Conservation (phyloP, 192 early-diverging fungal species). For the Backusella liffmaniae region DNA sequence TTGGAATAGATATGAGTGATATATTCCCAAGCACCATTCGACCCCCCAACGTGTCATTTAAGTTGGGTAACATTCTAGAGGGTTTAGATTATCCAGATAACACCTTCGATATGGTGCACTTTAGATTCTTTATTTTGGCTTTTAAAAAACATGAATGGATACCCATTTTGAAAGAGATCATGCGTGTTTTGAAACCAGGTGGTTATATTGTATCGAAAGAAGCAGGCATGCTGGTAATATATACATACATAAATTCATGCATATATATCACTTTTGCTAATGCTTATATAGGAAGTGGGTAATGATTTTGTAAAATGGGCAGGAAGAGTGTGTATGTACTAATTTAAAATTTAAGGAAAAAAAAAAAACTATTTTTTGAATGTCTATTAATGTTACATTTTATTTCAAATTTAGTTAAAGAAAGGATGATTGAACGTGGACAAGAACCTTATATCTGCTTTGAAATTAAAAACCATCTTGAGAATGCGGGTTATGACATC, state of each 20-base stretch:
- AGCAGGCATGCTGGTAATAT: slow-evolving; percentile 25
- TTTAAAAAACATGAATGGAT: slow-evolving; percentile 20
- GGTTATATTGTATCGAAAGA: slow-evolving; percentile 32
- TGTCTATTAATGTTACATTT: slow-evolving; percentile 9
- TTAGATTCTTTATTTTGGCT: slow-evolving; percentile 14
- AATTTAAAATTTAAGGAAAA: too few species aligned
- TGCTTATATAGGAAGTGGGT: slow-evolving; percentile 13
- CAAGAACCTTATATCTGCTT: slow-evolving; percentile 24
- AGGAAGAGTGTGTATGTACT: slow-evolving; percentile 12
- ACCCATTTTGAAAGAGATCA: slow-evolving; percentile 1
- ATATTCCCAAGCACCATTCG: slow-evolving; percentile 13
- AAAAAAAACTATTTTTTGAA: background rate
- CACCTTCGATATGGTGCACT: slow-evolving; percentile 24
- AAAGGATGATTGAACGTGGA: slow-evolving; percentile 12
- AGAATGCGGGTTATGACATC: slow-evolving; percentile 5
- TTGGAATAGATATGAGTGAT: slow-evolving; percentile 27
- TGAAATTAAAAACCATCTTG: background rate
- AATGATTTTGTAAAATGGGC: slow-evolving; percentile 13
- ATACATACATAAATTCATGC: background rate
- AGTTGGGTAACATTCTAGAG: slow-evolving; percentile 17
- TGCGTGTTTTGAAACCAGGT: slow-evolving; percentile 24
- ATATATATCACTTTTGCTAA: background rate
- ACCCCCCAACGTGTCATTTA: slow-evolving; percentile 23
- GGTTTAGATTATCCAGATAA: slow-evolving; percentile 11
- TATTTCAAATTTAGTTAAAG: slow-evolving; percentile 11